A percentile compares a stretch with the other conserved stretches of the same genome.
These are phyloP conservation scores for Acacia crassicarpa DNA, from an alignment of 306 rosid species.

Conservation along the genomic window DNA sequence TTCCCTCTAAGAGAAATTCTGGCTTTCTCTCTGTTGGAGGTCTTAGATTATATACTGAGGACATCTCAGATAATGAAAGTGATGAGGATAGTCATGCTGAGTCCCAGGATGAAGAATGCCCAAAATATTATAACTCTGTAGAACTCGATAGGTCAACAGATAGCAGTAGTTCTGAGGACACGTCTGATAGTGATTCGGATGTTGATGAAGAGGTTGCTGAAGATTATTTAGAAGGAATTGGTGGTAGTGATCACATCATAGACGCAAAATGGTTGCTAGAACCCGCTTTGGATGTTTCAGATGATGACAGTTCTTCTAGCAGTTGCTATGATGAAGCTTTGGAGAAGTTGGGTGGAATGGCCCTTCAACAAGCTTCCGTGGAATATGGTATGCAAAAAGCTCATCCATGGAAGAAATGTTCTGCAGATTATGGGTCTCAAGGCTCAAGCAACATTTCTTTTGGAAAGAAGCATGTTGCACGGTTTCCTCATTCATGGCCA, in stretches of 20 bases:
- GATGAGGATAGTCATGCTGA: slow-evolving; percentile 49
- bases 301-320: slow-evolving; percentile 63
- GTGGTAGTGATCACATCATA: slow-evolving; percentile 69
- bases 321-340: slow-evolving; percentile 56
- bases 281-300: slow-evolving; percentile 51
- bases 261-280: slow-evolving; percentile 75
- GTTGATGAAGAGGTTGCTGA: slow-evolving; percentile 81
- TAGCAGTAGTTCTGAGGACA: slow-evolving; percentile 59
- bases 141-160: slow-evolving; percentile 55
- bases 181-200: slow-evolving; percentile 73
- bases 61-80: slow-evolving; percentile 63
- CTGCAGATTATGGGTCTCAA: slow-evolving; percentile 39
- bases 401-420: slow-evolving; percentile 48
- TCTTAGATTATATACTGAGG: slow-evolving; percentile 74
- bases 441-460: slow-evolving; percentile 46
- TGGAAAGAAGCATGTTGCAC: slow-evolving; percentile 62
- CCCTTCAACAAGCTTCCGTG: slow-evolving; percentile 78
- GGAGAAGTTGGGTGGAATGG: slow-evolving; percentile 72
- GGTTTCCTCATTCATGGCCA: slow-evolving; percentile 80
- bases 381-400: slow-evolving; percentile 64
- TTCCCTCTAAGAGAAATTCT: slow-evolving; percentile 55
- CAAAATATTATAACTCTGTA: slow-evolving; percentile 41
- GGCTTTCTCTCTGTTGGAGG: slow-evolving; percentile 90
- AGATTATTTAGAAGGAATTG: slow-evolving; percentile 91
- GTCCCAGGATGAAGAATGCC: slow-evolving; percentile 50